These are phyloP conservation scores for Trichoderma semiorbis DNA, from an alignment of 2,329 filamentous ascomycete species.

Conservation along the genomic window DNA sequence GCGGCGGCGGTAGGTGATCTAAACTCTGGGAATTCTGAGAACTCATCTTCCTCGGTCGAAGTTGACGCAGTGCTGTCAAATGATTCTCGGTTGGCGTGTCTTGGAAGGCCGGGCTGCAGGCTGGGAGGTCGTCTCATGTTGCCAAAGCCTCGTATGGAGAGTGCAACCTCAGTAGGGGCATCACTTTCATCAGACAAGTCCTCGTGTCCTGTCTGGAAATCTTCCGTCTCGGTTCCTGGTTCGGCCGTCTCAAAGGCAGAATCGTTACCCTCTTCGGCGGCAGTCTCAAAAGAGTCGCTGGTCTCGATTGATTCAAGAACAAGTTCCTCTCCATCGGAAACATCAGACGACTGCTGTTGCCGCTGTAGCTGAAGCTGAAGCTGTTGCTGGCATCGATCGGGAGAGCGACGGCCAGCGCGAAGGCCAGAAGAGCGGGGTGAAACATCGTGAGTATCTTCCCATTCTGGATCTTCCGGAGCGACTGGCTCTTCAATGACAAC, in stretches of 20 bases:
- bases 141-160: slow-evolving; percentile 43
- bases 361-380: neutral
- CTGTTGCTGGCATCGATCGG: neutral
- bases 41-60: slow-evolving; percentile 68
- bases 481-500: slow-evolving; percentile 67
- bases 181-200: slow-evolving; percentile 65
- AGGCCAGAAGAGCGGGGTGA: slow-evolving; percentile 25
- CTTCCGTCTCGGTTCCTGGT: slow-evolving; percentile 81
- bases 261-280: slow-evolving; percentile 50
- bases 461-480: slow-evolving; percentile 70
- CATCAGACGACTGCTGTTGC: neutral
- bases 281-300: slow-evolving; percentile 74
- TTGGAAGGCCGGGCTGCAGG: slow-evolving; percentile 35
- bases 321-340: neutral
- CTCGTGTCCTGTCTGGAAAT: slow-evolving; percentile 91
- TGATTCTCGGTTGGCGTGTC: slow-evolving; percentile 58
- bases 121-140: slow-evolving; percentile 42
- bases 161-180: slow-evolving; percentile 88
- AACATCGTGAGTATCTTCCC: slow-evolving; percentile 71
- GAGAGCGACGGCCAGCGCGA: neutral
- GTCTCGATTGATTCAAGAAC: slow-evolving; percentile 41
- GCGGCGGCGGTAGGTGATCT: slow-evolving; percentile 62
- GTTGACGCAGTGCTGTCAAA: slow-evolving; percentile 87
- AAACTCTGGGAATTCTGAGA: slow-evolving; percentile 41
- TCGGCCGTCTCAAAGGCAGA: slow-evolving; percentile 68